Conservation (phyloP, 1,284 basidiomycete genomes). For the Tylopilus sp. region DNA sequence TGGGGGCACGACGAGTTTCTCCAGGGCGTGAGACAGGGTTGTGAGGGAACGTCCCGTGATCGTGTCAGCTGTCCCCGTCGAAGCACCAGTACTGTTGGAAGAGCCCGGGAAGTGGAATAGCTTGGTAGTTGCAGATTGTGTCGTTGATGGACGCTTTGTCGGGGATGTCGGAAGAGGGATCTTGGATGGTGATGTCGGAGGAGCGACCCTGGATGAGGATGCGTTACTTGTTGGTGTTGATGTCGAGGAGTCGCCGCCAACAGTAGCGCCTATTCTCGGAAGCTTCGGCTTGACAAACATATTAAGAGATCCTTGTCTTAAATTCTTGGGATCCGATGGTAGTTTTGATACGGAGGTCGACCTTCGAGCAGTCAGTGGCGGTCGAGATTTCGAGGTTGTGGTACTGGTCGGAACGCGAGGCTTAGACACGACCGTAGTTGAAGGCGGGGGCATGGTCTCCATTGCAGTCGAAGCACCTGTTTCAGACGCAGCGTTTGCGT, state of each 20-base stretch:
- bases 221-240: constrained; percentile 9
- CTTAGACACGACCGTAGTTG: constrained; percentile 9
- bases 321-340: constrained; percentile 24
- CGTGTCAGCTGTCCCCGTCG: constrained; percentile 4
- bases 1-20: constrained; percentile 69
- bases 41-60: constrained; percentile 43
- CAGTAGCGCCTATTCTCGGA: too few relatives aligned
- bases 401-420: constrained; percentile 5
- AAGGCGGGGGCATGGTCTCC: constrained; percentile 1
- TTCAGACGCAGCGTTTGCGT: background rate
- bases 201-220: constrained; percentile 6
- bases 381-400: constrained; percentile 17
- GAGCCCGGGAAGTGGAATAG: constrained; percentile 10
- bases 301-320: constrained; percentile 41
- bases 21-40: constrained; percentile 68
- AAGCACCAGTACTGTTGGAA: background rate
- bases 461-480: constrained; percentile 1
- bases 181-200: constrained; percentile 36
- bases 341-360: constrained; percentile 26
- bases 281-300: constrained; percentile 36
- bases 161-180: constrained; percentile 39
- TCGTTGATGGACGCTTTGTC: constrained; percentile 20
- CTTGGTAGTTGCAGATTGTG: constrained; percentile 15
- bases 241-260: background rate
- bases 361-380: background rate